Percentiles rank a stretch among this genome's conserved stretches.
These are phyloP conservation scores for Mycena olivaceomarginata DNA, from an alignment of 768 basidiomycete species.

Conservation along the genomic window DNA sequence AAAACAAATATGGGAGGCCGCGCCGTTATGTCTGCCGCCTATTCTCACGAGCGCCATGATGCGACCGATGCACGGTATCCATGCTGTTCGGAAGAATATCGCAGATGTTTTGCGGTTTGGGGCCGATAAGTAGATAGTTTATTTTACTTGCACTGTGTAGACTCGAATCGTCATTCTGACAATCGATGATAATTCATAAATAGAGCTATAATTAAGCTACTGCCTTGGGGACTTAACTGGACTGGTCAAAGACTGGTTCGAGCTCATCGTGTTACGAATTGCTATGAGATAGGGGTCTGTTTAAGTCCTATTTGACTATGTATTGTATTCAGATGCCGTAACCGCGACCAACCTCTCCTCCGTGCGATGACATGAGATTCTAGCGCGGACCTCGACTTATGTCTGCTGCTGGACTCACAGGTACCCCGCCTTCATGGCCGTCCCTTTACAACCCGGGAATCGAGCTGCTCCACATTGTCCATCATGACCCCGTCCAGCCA, in stretches of 20 bases:
- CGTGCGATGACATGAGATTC: too few species aligned
- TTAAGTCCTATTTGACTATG: too few species aligned
- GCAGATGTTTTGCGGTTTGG: constrained; percentile 73
- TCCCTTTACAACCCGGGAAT: constrained; percentile 70
- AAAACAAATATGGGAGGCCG: constrained; percentile 70
- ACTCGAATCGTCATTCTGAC: too few species aligned
- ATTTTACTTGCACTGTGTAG: too few species aligned
- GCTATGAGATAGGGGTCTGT: too few species aligned
- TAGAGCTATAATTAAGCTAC: not conserved
- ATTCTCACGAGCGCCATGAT: constrained; percentile 75
- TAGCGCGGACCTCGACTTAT: not conserved
- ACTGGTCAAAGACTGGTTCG: too few species aligned
- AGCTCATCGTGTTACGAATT: too few species aligned
- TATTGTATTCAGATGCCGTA: too few species aligned
- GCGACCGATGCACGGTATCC: constrained; percentile 73
- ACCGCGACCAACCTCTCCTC: too few species aligned
- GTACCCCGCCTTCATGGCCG: constrained; percentile 61
- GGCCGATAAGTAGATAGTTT: not conserved
- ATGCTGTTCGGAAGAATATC: constrained; percentile 74
- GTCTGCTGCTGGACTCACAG: constrained; percentile 44
- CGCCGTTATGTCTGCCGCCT: constrained; percentile 80
- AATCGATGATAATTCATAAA: too few species aligned
- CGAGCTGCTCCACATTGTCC: constrained; percentile 67
- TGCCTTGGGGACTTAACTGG: too few species aligned
- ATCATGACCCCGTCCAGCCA: constrained; percentile 61